Evolutionary conservation across 140 eudicot genomes (phyloP).

Genomic region (Stevia rebaudiana): DNA sequence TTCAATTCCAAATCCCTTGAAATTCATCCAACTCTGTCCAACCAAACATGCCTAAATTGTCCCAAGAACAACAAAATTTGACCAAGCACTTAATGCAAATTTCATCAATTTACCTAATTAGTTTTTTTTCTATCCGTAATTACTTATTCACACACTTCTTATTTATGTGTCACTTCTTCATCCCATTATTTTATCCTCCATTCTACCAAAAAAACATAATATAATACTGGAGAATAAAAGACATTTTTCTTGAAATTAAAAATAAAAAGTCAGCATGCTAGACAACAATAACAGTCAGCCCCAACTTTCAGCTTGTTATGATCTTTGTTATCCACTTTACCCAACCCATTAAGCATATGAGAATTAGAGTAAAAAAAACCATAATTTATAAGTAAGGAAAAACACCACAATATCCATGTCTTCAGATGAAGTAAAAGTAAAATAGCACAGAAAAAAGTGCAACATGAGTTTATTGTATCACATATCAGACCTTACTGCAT

Average conservation of each 20-base stretch:
- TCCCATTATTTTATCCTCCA: neutral
- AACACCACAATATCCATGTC: neutral
- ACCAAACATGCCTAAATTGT: too few relatives aligned
- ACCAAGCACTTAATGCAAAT: neutral
- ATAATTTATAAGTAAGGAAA: neutral
- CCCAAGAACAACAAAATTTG: neutral
- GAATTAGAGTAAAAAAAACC: constrained; percentile 2
- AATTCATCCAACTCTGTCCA: too few relatives aligned
- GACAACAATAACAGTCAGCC: neutral
- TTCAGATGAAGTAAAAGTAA: constrained; percentile 4
- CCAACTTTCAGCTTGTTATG: neutral
- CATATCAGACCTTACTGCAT: neutral
- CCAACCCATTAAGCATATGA: neutral
- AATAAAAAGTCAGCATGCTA: neutral
- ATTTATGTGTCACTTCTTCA: neutral
- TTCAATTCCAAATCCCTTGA: too few relatives aligned
- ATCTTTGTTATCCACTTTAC: constrained; percentile 7
- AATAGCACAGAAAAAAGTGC: neutral
- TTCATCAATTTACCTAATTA: neutral
- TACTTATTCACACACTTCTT: neutral
- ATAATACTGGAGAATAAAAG: too few relatives aligned
- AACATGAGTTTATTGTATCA: neutral
- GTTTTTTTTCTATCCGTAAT: neutral
- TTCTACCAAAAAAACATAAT: neutral
- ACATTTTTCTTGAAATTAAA: too few relatives aligned